Percentiles rank a stretch among this genome's conserved stretches.
Evolutionary conservation across 345 rosid species (phyloP).

Genomic region (Excoecaria agallocha): DNA sequence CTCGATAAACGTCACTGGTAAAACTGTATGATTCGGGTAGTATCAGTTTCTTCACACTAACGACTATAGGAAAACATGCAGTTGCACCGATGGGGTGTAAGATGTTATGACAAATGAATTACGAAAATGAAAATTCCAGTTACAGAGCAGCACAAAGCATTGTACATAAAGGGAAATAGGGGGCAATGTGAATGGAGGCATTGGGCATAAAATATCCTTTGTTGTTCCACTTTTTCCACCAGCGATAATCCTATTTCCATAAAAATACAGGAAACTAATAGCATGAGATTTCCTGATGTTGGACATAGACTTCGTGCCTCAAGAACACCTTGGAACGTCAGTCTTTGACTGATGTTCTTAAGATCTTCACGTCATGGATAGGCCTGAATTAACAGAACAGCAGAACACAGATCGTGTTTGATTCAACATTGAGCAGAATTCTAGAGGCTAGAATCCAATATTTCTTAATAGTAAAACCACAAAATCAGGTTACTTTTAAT

Average conservation of each 20-base stretch:
- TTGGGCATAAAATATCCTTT: too few relatives aligned
- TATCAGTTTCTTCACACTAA: too few relatives aligned
- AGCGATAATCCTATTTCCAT: neutral
- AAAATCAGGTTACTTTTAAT: neutral
- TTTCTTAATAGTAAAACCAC: neutral
- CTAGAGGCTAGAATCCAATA: neutral
- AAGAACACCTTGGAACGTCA: slow-evolving; percentile 15
- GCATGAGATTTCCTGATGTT: neutral
- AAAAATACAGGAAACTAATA: neutral
- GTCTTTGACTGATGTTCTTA: slow-evolving; percentile 74
- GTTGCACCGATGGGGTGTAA: too few relatives aligned
- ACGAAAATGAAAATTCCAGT: too few relatives aligned
- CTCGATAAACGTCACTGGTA: too few relatives aligned
- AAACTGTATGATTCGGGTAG: too few relatives aligned
- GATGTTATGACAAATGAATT: too few relatives aligned
- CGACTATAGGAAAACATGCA: too few relatives aligned
- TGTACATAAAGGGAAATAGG: too few relatives aligned
- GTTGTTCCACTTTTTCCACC: neutral
- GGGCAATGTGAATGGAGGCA: neutral
- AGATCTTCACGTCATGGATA: slow-evolving; percentile 92
- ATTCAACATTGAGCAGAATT: neutral
- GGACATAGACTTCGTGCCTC: neutral
- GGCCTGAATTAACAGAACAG: slow-evolving; percentile 48
- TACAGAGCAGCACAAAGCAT: too few relatives aligned
- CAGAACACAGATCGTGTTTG: neutral